Base-by-base conservation (phyloP, 2,329 filamentous ascomycete genomes). In the Chaetoscypha palmicola region DNA sequence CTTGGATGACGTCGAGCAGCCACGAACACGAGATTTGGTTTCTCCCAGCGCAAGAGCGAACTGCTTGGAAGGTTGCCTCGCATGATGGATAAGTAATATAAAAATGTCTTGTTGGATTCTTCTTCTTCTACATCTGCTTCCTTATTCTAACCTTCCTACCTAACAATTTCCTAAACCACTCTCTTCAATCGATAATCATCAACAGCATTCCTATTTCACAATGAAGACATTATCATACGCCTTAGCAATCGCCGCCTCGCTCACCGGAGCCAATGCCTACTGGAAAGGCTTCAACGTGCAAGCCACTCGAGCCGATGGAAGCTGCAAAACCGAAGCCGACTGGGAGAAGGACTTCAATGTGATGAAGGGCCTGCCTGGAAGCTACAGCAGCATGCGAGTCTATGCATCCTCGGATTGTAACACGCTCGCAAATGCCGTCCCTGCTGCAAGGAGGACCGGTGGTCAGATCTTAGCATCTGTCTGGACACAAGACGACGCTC, bases 271-370 rank as follows among this genome's bases (percentile, higher is more conserved):
- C 20, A 48, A 49, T 22, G 66, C 65, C 5, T 67, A 64, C 57
- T 66, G 62, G 59, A 62, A 64, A 38, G 66, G 66, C 20, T 68
- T 69, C 56, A 69, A 68, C 49, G 55, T 65, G 10, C 64, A 60
- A 38, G 65, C 66, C 16, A 66, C 59, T 43, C 64, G 64, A 41
- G 62, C 55, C 37, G 69, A 75, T 48, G 70, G 76, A 20, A 66
- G 66, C 41, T 94, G 87, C 73, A 92, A 90, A 63, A 67, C 72
- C 5, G 67, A 73, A 44, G 64, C 69, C 1, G 70, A 86, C 54
- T 73, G 92, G 44, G 68, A 76, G 47, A 61, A 67, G n/a, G 86
- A 94, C 57, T 76, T 92, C 55, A 65, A 68, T 12, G 65, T 65
- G 38, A 68, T 77, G 38, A 62, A 64, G 46, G 53, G 51, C 12